Evolutionary conservation across 352 stramenopile genomes (phyloP), one percentile per base, ranked within the genome.

Genomic region (Plasmopara halstedii): DNA sequence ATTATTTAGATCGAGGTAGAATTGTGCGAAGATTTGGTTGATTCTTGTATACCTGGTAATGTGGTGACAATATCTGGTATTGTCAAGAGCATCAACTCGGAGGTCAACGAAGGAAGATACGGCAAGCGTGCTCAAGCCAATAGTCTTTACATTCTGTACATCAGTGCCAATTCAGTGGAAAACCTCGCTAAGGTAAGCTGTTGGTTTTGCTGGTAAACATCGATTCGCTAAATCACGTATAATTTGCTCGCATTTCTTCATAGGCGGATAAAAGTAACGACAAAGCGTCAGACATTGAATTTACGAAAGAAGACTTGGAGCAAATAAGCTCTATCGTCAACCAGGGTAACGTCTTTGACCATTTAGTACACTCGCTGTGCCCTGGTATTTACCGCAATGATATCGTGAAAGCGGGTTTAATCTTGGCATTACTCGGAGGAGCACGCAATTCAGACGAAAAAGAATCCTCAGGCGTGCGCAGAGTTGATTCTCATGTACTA

Each of bases 381-480:
- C 96, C 96, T 11, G 73, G 73, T 10, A 99, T 99, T 48, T 97
- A 97, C 66, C 94, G 96, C 32, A 96, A 99, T 58, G 93, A 99
- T 54, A 61, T 97, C 36, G 94, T 98, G n/a, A 99, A 99, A 69
- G 81, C 81, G 7, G 95, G 95, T 0, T 76, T 99, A 9, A 61
- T 98, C n/a, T 70, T 99, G 4, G 89, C 81, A 33, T 69, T 99
- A 4, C 81, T 98, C 20, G 95, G 95, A 15, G 95, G 95, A 5
- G 97, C 95, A n/a, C 55, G 65, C 2, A 73, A 74, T 21, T 64
- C 70, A 3, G 69, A 84, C 35, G 71, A 80, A 33, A 79, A 83
- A 40, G 66, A 77, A 17, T 50, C 52, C 17, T 50, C 67, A n/a
- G 77, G 71, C 35, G 67, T 80, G 23, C 91, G 96, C 20, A 63